Percentiles rank a stretch among this genome's conserved stretches.
Conservation (phyloP, 129 eudicot genomes). For the Sambucus nigra region DNA sequence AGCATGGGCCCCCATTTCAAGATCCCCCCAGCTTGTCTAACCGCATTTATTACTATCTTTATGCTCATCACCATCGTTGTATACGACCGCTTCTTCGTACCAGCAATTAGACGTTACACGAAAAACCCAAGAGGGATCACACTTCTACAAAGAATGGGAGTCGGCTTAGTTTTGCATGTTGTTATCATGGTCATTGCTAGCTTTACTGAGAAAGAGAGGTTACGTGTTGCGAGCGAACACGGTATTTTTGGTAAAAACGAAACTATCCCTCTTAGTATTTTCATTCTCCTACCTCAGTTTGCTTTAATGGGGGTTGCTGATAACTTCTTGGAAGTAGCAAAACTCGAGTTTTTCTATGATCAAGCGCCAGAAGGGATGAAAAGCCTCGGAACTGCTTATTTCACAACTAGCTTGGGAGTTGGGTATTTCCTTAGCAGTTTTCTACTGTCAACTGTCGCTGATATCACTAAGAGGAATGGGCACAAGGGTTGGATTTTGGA, state of each 20-base stretch:
- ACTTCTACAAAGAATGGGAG: constrained; percentile 47
- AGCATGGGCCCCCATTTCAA: constrained; percentile 42
- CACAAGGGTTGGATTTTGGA: constrained; percentile 50
- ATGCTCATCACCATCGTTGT: constrained; percentile 39
- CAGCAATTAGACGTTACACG: constrained; percentile 34
- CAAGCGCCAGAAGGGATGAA: constrained; percentile 86
- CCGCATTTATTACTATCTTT: constrained; percentile 45
- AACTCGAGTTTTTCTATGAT: constrained; percentile 69
- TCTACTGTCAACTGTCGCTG: constrained; percentile 39
- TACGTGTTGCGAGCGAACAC: constrained; percentile 27
- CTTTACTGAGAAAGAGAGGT: constrained; percentile 40
- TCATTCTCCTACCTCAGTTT: constrained; percentile 63
- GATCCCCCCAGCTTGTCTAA: constrained; percentile 58
- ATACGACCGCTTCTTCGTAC: constrained; percentile 54
- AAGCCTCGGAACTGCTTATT: constrained; percentile 61
- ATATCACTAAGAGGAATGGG: constrained; percentile 42
- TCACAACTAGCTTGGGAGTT: constrained; percentile 41
- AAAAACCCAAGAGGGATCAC: constrained; percentile 59
- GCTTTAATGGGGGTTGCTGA: constrained; percentile 48
- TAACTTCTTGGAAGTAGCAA: constrained; percentile 51
- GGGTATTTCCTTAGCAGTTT: constrained; percentile 55
- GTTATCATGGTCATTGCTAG: constrained; percentile 31
- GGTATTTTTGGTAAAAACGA: constrained; percentile 24
- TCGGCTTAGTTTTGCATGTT: constrained; percentile 47
- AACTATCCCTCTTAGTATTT: constrained; percentile 49